Evolutionary conservation across 805 yeast genomes (phyloP).

Genomic region (Candida coleopterorum): DNA sequence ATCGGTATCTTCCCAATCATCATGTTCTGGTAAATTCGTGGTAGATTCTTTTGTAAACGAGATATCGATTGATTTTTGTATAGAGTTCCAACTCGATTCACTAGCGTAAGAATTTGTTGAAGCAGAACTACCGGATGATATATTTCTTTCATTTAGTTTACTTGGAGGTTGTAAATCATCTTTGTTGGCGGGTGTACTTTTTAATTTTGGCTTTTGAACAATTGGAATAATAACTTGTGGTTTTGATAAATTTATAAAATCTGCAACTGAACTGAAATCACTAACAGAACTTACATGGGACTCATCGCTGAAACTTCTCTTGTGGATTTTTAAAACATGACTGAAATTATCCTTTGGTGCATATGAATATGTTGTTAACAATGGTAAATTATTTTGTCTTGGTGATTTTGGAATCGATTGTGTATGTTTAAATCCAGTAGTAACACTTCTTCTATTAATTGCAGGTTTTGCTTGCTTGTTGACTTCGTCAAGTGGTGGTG

Average conservation of each 20-base stretch:
- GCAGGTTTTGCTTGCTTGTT: neutral
- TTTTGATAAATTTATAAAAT: conserved; percentile 18
- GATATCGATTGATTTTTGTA: conserved; percentile 23
- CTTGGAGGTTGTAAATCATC: neutral
- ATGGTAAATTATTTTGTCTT: conserved; percentile 12
- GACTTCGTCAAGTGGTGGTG: conserved; percentile 3
- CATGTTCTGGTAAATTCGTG: neutral
- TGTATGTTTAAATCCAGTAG: neutral
- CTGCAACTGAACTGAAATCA: conserved; percentile 33
- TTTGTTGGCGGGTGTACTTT: neutral
- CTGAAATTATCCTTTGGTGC: conserved; percentile 8
- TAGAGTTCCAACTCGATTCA: conserved; percentile 23
- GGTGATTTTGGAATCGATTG: conserved; percentile 7
- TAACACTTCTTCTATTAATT: conserved; percentile 2
- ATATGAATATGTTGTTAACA: conserved; percentile 11
- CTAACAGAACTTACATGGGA: conserved; percentile 35
- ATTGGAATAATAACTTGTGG: conserved; percentile 1
- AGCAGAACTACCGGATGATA: conserved; percentile 2
- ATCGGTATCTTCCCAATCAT: conserved; percentile 2
- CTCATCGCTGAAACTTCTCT: conserved; percentile 34
- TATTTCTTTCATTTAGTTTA: neutral
- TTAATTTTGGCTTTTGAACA: neutral
- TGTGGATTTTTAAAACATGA: conserved; percentile 13
- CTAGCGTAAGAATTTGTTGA: conserved; percentile 1
- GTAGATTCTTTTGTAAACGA: conserved; percentile 2